Conservation (phyloP, 2,329 filamentous ascomycete genomes). For the Fusarium neocosmosporiellum region DNA sequence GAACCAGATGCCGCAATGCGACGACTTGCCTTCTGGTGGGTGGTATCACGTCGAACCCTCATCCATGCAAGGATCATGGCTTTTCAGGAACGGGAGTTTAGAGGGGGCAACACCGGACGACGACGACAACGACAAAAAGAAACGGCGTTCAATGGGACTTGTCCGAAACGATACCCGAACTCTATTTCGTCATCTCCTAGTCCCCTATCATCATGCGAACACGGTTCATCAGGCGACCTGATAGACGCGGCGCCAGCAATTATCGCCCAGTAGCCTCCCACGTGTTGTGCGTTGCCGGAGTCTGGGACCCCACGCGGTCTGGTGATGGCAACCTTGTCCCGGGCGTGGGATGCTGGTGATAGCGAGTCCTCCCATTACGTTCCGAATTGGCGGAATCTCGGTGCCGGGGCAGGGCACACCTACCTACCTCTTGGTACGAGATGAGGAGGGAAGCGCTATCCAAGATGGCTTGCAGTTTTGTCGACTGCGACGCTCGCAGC, state of each 20-base stretch:
- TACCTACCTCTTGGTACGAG: no score
- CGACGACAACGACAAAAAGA: not conserved
- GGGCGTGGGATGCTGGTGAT: constrained; percentile 33
- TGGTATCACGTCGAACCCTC: constrained; percentile 30
- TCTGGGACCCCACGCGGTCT: constrained; percentile 30
- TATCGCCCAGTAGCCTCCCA: constrained; percentile 20
- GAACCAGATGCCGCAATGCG: constrained; percentile 21
- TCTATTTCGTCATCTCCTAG: constrained; percentile 11
- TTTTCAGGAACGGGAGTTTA: constrained; percentile 23
- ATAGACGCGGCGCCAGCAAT: constrained; percentile 4
- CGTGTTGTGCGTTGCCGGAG: constrained; percentile 14
- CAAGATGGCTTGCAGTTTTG: not conserved
- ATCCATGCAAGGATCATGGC: constrained; percentile 25
- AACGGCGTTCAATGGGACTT: not conserved
- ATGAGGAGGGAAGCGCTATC: not conserved
- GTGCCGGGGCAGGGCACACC: constrained; percentile 6
- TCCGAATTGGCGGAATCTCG: constrained; percentile 21
- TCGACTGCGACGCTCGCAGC: not conserved
- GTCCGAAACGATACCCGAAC: not conserved
- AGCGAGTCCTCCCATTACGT: constrained; percentile 21
- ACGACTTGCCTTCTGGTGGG: constrained; percentile 9
- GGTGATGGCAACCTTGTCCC: constrained; percentile 24
- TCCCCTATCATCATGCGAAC: constrained; percentile 10
- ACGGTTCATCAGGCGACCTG: constrained; percentile 6
- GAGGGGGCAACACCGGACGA: not conserved